Evolutionary conservation across 495 filamentous ascomycete genomes (phyloP).

Genomic region (Polyplosphaeria fusca): DNA sequence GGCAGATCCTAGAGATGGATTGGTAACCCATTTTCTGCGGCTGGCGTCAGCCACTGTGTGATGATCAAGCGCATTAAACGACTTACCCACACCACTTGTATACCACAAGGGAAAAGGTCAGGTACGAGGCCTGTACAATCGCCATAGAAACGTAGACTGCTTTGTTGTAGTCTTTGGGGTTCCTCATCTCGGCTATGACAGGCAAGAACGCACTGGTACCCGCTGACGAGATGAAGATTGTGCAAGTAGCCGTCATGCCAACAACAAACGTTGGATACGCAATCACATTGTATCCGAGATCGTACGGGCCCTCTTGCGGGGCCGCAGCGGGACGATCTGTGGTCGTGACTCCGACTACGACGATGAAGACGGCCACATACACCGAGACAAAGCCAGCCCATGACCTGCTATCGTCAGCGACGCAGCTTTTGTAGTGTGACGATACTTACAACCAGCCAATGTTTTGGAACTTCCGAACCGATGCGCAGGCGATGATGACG

Average conservation of each 20-base stretch:
- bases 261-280: slow-evolving; percentile 39
- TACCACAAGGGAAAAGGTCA: slow-evolving; percentile 62
- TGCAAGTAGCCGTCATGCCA: slow-evolving; percentile 38
- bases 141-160: slow-evolving; percentile 62
- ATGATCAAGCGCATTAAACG: no score
- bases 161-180: slow-evolving; percentile 51
- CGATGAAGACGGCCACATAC: slow-evolving; percentile 62
- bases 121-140: slow-evolving; percentile 67
- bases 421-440: not conserved
- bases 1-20: slow-evolving; percentile 66
- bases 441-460: slow-evolving; percentile 59
- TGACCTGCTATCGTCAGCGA: slow-evolving; percentile 1
- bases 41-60: no score
- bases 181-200: slow-evolving; percentile 75
- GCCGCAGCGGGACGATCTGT: slow-evolving; percentile 41
- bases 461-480: slow-evolving; percentile 62
- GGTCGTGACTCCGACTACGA: slow-evolving; percentile 41
- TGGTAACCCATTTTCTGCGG: slow-evolving; percentile 61
- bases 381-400: slow-evolving; percentile 59
- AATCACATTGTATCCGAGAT: slow-evolving; percentile 41
- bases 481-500: slow-evolving; percentile 59
- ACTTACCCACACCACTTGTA: slow-evolving; percentile 72
- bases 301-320: slow-evolving; percentile 41
- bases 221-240: slow-evolving; percentile 37
- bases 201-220: slow-evolving; percentile 70